Evolutionary conservation across 1,284 basidiomycete genomes (phyloP).

Genomic region (Amylostereum areolatum): DNA sequence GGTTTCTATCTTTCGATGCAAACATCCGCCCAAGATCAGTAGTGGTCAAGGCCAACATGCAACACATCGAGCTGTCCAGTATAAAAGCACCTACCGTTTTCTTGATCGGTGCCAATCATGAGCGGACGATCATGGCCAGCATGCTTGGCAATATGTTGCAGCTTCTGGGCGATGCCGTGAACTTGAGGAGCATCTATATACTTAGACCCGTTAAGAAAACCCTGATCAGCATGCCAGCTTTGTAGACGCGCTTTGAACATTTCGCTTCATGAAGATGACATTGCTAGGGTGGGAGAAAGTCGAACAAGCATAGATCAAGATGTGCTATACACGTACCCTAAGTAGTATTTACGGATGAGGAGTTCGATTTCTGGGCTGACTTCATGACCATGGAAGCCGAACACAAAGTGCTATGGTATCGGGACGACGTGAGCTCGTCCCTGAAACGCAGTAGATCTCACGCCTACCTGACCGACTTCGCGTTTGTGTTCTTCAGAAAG

Average conservation of each 20-base stretch:
- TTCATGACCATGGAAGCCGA: constrained; percentile 58
- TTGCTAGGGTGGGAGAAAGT: constrained; percentile 30
- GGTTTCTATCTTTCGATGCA: background rate
- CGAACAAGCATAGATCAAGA: background rate
- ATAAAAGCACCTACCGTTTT: constrained; percentile 42
- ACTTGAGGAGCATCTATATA: constrained; percentile 45
- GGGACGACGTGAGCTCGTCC: background rate
- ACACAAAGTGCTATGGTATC: constrained; percentile 52
- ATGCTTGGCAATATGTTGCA: constrained; percentile 51
- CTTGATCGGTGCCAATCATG: constrained; percentile 67
- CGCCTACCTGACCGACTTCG: constrained; percentile 19
- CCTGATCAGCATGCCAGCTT: constrained; percentile 1
- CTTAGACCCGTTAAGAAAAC: background rate
- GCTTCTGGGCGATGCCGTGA: constrained; percentile 34
- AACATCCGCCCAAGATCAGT: background rate
- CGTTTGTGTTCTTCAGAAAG: constrained; percentile 9
- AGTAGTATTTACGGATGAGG: constrained; percentile 55
- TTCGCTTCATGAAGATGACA: constrained; percentile 65
- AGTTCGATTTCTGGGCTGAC: constrained; percentile 46
- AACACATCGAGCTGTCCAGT: background rate
- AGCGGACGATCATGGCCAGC: constrained; percentile 50
- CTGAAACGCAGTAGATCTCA: background rate
- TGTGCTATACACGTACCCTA: constrained; percentile 37
- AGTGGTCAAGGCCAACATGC: too few relatives aligned
- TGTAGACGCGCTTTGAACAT: constrained; percentile 41